Evolutionary conservation across 2,329 filamentous ascomycete genomes (phyloP).

Genomic region (Colletotrichum spinosum): DNA sequence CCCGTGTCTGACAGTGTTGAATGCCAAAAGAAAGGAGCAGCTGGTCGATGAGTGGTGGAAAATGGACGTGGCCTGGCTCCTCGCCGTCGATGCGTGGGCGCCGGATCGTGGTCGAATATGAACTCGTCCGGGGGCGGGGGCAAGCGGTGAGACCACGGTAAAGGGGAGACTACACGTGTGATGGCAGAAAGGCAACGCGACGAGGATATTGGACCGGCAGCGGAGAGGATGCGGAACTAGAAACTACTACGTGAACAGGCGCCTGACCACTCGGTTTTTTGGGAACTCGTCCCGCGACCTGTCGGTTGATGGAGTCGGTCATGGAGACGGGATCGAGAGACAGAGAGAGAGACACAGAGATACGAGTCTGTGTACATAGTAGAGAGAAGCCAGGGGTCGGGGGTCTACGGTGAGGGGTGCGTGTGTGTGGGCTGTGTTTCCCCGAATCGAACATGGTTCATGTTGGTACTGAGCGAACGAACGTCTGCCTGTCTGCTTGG

Average conservation of each 20-base stretch:
- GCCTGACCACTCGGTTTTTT: conserved; percentile 11
- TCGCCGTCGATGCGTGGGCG: neutral
- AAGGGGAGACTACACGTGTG: neutral
- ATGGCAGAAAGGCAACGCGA: conserved; percentile 27
- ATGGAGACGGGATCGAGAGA: neutral
- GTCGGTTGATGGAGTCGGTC: conserved; percentile 8
- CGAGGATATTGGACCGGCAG: conserved; percentile 26
- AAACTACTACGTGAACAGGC: neutral
- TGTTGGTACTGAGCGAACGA: no score
- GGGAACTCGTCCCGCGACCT: conserved; percentile 17
- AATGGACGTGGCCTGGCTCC: conserved; percentile 19
- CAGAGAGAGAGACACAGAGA: neutral
- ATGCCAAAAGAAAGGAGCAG: conserved; percentile 17
- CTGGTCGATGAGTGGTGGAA: conserved; percentile 34
- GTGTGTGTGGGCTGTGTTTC: neutral
- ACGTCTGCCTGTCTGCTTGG: no score
- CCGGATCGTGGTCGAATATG: conserved; percentile 35
- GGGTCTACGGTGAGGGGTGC: neutral
- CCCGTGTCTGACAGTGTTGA: conserved; percentile 9
- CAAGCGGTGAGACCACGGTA: conserved; percentile 29
- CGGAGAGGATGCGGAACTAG: conserved; percentile 10
- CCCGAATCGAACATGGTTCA: no score
- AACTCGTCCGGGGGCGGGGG: conserved; percentile 33
- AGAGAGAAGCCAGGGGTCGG: neutral
- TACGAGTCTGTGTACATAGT: neutral